Conservation (phyloP, 129 eudicot genomes). For the Smallanthus sonchifolius region DNA sequence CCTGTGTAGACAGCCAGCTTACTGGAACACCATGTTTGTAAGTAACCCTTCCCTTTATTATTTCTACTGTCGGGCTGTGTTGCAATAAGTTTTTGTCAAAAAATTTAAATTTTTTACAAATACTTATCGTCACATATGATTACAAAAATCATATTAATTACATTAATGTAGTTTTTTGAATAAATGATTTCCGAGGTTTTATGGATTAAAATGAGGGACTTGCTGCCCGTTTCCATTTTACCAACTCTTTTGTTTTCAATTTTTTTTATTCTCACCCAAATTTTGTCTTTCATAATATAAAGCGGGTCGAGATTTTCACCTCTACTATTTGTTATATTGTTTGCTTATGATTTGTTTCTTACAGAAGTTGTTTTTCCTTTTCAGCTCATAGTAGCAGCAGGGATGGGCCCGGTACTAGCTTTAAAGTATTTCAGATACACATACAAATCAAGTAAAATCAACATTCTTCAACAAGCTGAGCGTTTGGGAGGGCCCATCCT, state of each 20-base stretch:
- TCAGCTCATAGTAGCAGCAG: constrained; percentile 82
- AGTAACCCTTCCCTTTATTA: constrained; percentile 31
- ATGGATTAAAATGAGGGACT: neutral
- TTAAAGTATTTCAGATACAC: constrained; percentile 90
- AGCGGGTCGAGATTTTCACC: neutral
- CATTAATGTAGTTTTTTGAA: neutral
- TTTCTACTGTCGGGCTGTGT: neutral
- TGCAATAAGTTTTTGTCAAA: neutral
- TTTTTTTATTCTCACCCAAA: neutral
- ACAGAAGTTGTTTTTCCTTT: constrained; percentile 18
- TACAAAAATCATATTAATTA: neutral
- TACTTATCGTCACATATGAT: too few relatives aligned
- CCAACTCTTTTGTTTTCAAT: neutral
- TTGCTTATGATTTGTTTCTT: neutral
- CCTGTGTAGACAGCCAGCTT: constrained; percentile 80
- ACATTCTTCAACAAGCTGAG: constrained; percentile 94
- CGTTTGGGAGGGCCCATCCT: constrained; percentile 91
- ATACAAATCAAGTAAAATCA: constrained; percentile 84
- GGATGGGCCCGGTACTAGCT: constrained; percentile 96
- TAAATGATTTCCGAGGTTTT: neutral
- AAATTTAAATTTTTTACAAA: too few relatives aligned
- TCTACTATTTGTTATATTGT: neutral
- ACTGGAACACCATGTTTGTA: constrained; percentile 92
- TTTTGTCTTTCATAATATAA: neutral
- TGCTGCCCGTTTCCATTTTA: neutral